phyloP scores from a whole-genome alignment of 768 basidiomycete genomes.

The Chalciporus sphaerocephalus region DNA sequence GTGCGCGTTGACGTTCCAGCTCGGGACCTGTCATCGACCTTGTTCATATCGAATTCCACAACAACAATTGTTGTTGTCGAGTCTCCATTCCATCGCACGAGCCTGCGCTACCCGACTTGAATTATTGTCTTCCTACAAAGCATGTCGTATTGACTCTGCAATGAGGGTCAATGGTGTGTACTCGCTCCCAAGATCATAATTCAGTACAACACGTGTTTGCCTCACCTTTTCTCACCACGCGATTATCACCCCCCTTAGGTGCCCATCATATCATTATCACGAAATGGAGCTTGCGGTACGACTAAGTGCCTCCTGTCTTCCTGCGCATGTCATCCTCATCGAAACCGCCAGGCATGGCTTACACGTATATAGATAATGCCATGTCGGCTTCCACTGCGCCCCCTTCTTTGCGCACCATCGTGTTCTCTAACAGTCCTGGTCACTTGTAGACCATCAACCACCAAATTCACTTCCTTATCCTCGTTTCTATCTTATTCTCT shows the following conservation, averaged over 20 bases:
- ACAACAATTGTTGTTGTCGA: slow-evolving; percentile 1
- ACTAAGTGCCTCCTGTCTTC: slow-evolving; percentile 22
- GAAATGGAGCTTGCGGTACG: slow-evolving; percentile 18
- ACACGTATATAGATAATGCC: slow-evolving; percentile 27
- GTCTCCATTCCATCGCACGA: slow-evolving; percentile 5
- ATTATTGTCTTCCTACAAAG: slow-evolving; percentile 1
- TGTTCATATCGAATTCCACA: neutral
- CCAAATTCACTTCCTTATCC: neutral
- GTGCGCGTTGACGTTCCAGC: slow-evolving; percentile 2
- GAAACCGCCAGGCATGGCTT: slow-evolving; percentile 32
- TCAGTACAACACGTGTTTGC: slow-evolving; percentile 29
- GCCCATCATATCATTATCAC: slow-evolving; percentile 30
- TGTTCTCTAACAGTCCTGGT: slow-evolving; percentile 9
- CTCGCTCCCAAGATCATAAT: slow-evolving; percentile 9
- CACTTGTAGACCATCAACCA: slow-evolving; percentile 5
- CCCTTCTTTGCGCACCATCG: slow-evolving; percentile 19
- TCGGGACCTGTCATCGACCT: neutral
- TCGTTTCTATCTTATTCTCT: slow-evolving; percentile 9
- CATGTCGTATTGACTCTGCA: neutral
- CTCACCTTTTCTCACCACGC: slow-evolving; percentile 28
- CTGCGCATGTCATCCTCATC: slow-evolving; percentile 31
- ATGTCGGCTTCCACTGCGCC: slow-evolving; percentile 18
- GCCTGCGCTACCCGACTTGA: slow-evolving; percentile 11
- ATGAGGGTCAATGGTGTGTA: slow-evolving; percentile 10
- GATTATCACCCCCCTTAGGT: slow-evolving; percentile 32